Percentiles rank a stretch among this genome's conserved stretches.
phyloP scores from a whole-genome alignment of 2,329 filamentous ascomycete genomes.

The Calonectria hongkongensis region DNA sequence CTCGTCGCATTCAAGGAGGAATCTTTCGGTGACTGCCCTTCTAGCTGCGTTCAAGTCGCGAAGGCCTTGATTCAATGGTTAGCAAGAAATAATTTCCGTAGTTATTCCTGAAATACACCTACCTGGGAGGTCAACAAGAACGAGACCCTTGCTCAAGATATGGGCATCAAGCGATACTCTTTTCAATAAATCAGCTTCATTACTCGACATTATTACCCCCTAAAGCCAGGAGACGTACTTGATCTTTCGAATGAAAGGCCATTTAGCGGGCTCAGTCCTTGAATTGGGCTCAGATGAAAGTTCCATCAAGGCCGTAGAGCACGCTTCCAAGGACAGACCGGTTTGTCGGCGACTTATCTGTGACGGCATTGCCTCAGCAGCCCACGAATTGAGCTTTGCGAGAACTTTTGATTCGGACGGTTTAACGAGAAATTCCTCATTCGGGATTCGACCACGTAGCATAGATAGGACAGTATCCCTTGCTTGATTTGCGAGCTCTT shows the following conservation, averaged over 20 bases:
- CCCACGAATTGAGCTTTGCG: constrained; percentile 51
- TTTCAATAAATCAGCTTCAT: constrained; percentile 48
- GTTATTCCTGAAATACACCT: constrained; percentile 30
- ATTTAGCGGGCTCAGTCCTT: constrained; percentile 53
- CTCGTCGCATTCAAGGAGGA: constrained; percentile 66
- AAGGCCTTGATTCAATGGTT: constrained; percentile 59
- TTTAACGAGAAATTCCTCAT: constrained; percentile 49
- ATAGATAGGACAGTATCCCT: constrained; percentile 61
- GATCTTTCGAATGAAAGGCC: constrained; percentile 68
- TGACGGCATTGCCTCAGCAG: constrained; percentile 36
- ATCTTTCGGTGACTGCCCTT: constrained; percentile 65
- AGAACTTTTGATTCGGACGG: constrained; percentile 42
- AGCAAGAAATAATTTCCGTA: background rate
- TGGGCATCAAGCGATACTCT: constrained; percentile 66
- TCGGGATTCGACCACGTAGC: constrained; percentile 54
- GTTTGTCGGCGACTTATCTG: constrained; percentile 22
- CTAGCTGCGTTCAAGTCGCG: constrained; percentile 68
- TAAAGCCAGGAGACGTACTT: constrained; percentile 55
- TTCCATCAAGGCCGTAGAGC: constrained; percentile 58
- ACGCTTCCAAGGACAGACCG: constrained; percentile 50
- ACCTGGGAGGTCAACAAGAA: constrained; percentile 71
- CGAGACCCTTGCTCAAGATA: constrained; percentile 68
- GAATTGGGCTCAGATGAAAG: constrained; percentile 61
- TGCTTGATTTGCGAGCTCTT: constrained; percentile 59
- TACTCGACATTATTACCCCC: background rate